A percentile compares a stretch with the other conserved stretches of the same genome.
These are phyloP conservation scores for Ambrosiella cleistominuta DNA, from an alignment of 2,329 filamentous ascomycete species.

Conservation along the genomic window DNA sequence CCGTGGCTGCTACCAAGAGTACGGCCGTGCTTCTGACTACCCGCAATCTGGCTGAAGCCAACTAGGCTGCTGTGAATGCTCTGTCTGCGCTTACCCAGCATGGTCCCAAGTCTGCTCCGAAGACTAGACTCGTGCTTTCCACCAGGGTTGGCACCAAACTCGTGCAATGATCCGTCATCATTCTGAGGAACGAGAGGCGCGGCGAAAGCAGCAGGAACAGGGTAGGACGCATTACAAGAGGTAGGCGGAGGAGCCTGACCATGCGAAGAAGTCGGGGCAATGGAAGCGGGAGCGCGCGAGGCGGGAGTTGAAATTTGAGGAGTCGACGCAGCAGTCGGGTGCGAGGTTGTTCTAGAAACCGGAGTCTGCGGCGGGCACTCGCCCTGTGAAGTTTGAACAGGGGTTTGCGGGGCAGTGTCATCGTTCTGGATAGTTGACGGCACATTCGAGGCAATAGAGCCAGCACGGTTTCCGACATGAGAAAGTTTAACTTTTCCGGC, in stretches of 20 bases:
- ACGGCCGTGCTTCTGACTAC: slow-evolving; percentile 34
- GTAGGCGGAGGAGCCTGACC: slow-evolving; percentile 6
- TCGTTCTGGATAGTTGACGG: neutral
- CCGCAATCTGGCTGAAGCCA: slow-evolving; percentile 39
- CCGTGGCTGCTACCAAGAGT: slow-evolving; percentile 46
- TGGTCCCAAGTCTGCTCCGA: slow-evolving; percentile 46
- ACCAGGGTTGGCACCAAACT: slow-evolving; percentile 26
- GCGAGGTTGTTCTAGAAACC: slow-evolving; percentile 7
- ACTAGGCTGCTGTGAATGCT: slow-evolving; percentile 47
- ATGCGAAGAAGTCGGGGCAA: slow-evolving; percentile 9
- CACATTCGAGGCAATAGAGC: neutral
- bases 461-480: slow-evolving; percentile 16
- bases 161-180: slow-evolving; percentile 16
- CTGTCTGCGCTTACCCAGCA: slow-evolving; percentile 47
- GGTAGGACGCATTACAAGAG: slow-evolving; percentile 8
- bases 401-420: neutral
- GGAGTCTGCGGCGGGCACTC: slow-evolving; percentile 9
- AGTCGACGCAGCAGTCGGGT: slow-evolving; percentile 6
- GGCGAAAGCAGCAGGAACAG: slow-evolving; percentile 6
- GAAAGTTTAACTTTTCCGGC: slow-evolving; percentile 20
- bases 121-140: slow-evolving; percentile 16
- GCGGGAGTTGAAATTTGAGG: slow-evolving; percentile 9
- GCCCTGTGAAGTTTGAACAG: neutral
- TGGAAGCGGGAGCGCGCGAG: slow-evolving; percentile 1
- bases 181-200: slow-evolving; percentile 11